Base-by-base conservation (phyloP, 306 rosid genomes). In the Astragalus glycyphyllos region DNA sequence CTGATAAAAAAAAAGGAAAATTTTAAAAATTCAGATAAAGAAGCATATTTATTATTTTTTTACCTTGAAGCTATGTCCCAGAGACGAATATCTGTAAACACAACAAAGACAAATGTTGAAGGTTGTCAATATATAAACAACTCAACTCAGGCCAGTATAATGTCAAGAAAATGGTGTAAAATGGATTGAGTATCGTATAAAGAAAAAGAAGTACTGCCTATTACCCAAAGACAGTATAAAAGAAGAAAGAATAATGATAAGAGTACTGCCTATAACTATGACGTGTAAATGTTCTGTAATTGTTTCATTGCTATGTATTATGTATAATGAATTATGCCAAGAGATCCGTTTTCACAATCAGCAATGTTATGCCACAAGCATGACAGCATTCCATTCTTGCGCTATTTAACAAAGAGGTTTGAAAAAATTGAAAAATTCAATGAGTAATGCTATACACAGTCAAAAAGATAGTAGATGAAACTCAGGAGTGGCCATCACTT, bases 51-150 rank as follows among this genome's bases (percentile, higher is more conserved):
- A 16, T 66, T 40, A 26, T 26, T 26, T 26, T 26, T 1, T 26
- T 90, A 94, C 98, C 98, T 86, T 73, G 89, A 75, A 49, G 96
- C 90, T 40, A 94, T 50, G 80, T 94, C 91, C 98, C 97, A 94
- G 11, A 89, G 96, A 47, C 96, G 95, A 74, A 94, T 90, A 83
- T 94, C 98, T 94, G 96, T 51, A 60, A 32, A 74, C 57, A 79
- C 65, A 72, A 53, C 14, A 54, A 74, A 17, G 26, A 16, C 10
- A 73, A 35, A 32, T 58, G 16, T 53, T 65, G 51, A 40, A 44
- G 9, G 9, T 41, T 56, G 10, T 12, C 53, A 48, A 26, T 32
- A 23, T 34, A 35, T 0, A 50, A 4, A 63, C 34, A 79, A 49
- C 38, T 61, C 15, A 65, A 16, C 51, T 47, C 31, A 14, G 47